phyloP scores from a whole-genome alignment of 2,329 filamentous ascomycete genomes.

The Metarhizium album region DNA sequence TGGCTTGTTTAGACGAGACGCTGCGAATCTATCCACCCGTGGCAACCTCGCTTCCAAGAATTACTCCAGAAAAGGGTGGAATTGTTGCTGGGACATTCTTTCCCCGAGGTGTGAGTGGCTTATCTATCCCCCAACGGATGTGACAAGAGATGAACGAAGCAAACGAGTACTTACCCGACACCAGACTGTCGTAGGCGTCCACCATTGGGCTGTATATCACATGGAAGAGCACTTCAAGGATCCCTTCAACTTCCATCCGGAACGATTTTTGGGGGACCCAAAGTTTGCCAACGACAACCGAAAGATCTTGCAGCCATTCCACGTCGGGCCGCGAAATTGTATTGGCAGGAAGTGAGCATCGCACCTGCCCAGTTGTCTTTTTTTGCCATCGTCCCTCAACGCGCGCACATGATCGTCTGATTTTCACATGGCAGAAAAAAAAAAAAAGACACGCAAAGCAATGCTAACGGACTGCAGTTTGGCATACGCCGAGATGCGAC shows the following conservation, averaged over 20 bases:
- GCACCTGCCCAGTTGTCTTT: neutral
- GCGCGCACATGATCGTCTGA: too few relatives aligned
- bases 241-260: slow-evolving; percentile 25
- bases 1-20: slow-evolving; percentile 30
- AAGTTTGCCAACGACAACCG: slow-evolving; percentile 14
- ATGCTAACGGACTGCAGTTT: slow-evolving; percentile 11
- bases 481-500: slow-evolving; percentile 20
- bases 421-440: too few relatives aligned
- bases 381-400: neutral
- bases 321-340: slow-evolving; percentile 19
- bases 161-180: neutral
- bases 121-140: neutral
- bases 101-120: slow-evolving; percentile 18
- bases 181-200: slow-evolving; percentile 23
- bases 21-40: slow-evolving; percentile 26
- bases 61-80: slow-evolving; percentile 15
- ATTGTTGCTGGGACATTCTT: slow-evolving; percentile 19
- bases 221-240: slow-evolving; percentile 20
- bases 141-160: neutral
- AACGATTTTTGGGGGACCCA: slow-evolving; percentile 22
- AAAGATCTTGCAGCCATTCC: slow-evolving; percentile 19
- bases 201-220: slow-evolving; percentile 23
- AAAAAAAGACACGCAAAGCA: neutral
- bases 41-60: neutral
- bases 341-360: slow-evolving; percentile 20